phyloP scores from a whole-genome alignment of 2,329 filamentous ascomycete species.

The Pseudocercospora vitis region DNA sequence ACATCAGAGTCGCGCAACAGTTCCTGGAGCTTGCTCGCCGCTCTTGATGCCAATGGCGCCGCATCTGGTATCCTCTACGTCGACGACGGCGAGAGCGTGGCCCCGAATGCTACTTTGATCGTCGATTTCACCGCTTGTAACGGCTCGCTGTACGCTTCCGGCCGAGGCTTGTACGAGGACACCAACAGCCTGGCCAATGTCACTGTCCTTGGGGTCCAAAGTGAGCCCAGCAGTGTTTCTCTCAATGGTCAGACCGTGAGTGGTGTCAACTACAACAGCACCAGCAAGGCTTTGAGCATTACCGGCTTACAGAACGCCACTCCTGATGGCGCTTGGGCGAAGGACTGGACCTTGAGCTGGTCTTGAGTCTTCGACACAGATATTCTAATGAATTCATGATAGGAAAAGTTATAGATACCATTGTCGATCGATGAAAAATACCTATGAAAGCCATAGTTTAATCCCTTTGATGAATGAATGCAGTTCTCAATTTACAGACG shows the following conservation, averaged over 20 bases:
- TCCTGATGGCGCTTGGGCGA: constrained; percentile 55
- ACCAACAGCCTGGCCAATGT: constrained; percentile 61
- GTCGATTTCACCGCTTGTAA: constrained; percentile 49
- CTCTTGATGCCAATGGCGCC: constrained; percentile 55
- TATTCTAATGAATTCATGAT: constrained; percentile 3
- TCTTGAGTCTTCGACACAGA: constrained; percentile 15
- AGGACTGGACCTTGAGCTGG: constrained; percentile 60
- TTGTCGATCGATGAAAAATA: neutral
- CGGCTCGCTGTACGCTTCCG: constrained; percentile 51
- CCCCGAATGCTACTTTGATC: constrained; percentile 55
- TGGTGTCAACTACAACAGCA: constrained; percentile 52
- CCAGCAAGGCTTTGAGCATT: constrained; percentile 53
- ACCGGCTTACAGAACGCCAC: constrained; percentile 53
- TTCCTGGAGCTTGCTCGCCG: constrained; percentile 66
- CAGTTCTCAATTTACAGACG: too few relatives aligned
- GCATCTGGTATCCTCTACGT: constrained; percentile 67
- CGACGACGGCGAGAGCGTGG: constrained; percentile 71
- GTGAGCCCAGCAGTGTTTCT: constrained; percentile 45
- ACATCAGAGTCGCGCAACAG: constrained; percentile 63
- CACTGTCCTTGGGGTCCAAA: constrained; percentile 60
- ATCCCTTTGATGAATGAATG: too few relatives aligned
- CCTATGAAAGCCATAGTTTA: too few relatives aligned
- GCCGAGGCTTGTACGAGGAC: constrained; percentile 56
- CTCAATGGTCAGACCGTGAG: constrained; percentile 53
- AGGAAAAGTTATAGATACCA: constrained; percentile 4